These are phyloP conservation scores for Chlorella sp. DNA, from an alignment of 139 green algal species.

Conservation along the genomic window DNA sequence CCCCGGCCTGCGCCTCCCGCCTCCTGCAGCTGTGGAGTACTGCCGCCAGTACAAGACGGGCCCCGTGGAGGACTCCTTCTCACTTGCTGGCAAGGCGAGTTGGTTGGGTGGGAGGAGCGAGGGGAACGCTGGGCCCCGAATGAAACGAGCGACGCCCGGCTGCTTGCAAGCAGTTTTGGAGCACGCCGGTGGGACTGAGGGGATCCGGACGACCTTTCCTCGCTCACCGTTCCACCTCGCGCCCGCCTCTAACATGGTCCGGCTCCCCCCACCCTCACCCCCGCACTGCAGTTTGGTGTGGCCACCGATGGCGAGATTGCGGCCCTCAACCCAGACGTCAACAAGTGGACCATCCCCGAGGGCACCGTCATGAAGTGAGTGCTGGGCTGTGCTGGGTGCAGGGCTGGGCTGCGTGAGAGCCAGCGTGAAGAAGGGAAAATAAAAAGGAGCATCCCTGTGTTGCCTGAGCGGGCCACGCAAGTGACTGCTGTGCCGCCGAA, in stretches of 20 bases:
- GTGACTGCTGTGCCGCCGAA: too few relatives aligned
- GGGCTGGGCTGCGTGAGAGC: neutral
- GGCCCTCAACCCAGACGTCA: neutral
- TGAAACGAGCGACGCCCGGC: neutral
- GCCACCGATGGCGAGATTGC: neutral
- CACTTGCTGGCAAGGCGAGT: conserved; percentile 9
- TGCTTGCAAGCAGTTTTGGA: neutral
- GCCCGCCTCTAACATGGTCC: too few relatives aligned
- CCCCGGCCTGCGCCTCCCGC: neutral
- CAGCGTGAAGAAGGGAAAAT: too few relatives aligned
- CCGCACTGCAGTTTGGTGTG: neutral
- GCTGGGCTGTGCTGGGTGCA: neutral
- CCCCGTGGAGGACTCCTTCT: conserved; percentile 10
- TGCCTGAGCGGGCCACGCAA: too few relatives aligned
- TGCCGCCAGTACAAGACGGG: conserved; percentile 26
- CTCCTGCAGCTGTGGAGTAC: conserved; percentile 9
- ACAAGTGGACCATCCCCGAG: conserved; percentile 22
- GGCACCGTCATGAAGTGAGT: conserved; percentile 28
- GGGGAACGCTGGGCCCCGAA: neutral
- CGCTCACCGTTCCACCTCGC: too few relatives aligned
- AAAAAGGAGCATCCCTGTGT: too few relatives aligned
- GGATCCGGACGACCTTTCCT: too few relatives aligned
- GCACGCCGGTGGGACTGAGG: neutral
- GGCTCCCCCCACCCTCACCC: too few relatives aligned
- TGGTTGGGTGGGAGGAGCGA: neutral